A percentile compares a stretch with the other conserved stretches of the same genome.
Conservation (phyloP, 306 rosid species). For the Lupinus albus region DNA sequence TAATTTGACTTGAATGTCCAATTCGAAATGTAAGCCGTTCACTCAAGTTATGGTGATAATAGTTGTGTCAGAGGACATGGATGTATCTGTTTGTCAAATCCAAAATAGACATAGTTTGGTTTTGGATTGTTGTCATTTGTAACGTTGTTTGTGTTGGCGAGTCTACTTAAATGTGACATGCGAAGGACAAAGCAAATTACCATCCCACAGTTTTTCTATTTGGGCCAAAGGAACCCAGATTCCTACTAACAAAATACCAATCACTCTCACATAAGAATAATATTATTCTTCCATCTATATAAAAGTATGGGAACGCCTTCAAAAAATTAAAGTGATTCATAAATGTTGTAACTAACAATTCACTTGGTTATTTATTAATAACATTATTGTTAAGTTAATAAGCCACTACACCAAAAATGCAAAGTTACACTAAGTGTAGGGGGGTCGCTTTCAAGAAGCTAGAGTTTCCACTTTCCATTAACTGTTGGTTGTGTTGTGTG, state of each 20-base stretch:
- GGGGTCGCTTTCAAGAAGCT: not conserved
- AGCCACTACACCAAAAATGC: not conserved
- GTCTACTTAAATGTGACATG: not conserved
- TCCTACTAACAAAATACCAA: too few species aligned
- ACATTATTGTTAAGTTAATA: not conserved
- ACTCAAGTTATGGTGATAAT: conserved; percentile 5
- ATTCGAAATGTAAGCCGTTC: conserved; percentile 17
- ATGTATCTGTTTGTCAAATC: not conserved
- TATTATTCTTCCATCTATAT: too few species aligned
- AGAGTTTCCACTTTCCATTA: too few species aligned
- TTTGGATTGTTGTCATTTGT: not conserved
- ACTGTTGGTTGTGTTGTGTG: conserved; percentile 37
- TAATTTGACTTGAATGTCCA: not conserved
- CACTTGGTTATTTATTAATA: not conserved
- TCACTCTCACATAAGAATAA: too few species aligned
- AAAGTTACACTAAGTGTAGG: not conserved
- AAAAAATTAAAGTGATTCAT: not conserved
- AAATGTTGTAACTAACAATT: not conserved
- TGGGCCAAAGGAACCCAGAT: not conserved
- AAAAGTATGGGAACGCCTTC: too few species aligned
- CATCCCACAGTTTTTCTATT: conserved; percentile 24
- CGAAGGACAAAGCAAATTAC: conserved; percentile 14
- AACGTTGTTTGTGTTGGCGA: not conserved
- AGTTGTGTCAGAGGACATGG: conserved; percentile 15
- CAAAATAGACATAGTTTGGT: conserved; percentile 9